A percentile compares a stretch with the other conserved stretches of the same genome.
Conservation (phyloP, 805 yeast genomes). For the Ogataea pignaliae region DNA sequence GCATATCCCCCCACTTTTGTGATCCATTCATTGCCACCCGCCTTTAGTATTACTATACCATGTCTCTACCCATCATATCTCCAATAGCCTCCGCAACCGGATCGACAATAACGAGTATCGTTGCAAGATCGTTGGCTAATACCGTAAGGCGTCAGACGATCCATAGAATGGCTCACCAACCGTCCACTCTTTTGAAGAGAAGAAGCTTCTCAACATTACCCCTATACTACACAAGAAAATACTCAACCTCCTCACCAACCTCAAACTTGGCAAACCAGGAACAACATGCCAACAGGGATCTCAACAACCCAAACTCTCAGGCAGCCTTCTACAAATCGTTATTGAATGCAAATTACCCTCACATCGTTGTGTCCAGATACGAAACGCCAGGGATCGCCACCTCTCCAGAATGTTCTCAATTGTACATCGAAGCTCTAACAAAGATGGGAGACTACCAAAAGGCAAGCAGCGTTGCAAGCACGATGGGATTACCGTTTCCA, state of each 20-base stretch:
- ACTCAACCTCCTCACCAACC: slow-evolving; percentile 12
- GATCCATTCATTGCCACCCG: too few species aligned
- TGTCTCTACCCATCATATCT: too few species aligned
- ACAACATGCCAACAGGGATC: slow-evolving; percentile 77
- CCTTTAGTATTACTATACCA: too few species aligned
- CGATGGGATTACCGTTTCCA: slow-evolving; percentile 27
- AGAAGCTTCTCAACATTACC: too few species aligned
- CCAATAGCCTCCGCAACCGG: too few species aligned
- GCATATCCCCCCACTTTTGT: too few species aligned
- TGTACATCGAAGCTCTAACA: slow-evolving; percentile 78
- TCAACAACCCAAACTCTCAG: slow-evolving; percentile 66
- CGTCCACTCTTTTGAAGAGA: too few species aligned
- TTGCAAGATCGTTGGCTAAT: too few species aligned
- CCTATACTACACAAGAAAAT: too few species aligned
- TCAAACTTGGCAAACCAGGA: slow-evolving; percentile 59
- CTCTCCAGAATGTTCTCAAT: slow-evolving; percentile 69
- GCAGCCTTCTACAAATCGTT: slow-evolving; percentile 77
- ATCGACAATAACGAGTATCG: too few species aligned
- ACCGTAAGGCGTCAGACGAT: too few species aligned
- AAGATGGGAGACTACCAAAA: slow-evolving; percentile 73
- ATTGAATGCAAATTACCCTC: slow-evolving; percentile 84
- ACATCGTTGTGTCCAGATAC: slow-evolving; percentile 87
- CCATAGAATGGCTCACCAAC: neutral
- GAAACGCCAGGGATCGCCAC: slow-evolving; percentile 93
- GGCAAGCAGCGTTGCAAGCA: slow-evolving; percentile 61